Conservation (phyloP, 176 grass and related monocot species). For the Juncus inflexus region DNA sequence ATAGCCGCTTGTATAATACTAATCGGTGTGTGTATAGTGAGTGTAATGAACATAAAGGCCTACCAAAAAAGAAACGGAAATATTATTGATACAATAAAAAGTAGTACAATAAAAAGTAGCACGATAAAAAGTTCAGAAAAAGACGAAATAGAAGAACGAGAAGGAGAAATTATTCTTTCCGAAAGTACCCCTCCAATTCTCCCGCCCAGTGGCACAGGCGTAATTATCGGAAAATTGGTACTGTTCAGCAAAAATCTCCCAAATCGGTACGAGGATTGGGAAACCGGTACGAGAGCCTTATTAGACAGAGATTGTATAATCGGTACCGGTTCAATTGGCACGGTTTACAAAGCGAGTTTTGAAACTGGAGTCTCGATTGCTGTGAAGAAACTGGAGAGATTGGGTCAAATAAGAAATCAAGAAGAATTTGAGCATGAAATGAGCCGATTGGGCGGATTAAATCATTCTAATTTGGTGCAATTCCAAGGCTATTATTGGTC, state of each 20-base stretch:
- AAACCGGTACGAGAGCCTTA: constrained; percentile 78
- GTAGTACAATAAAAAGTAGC: too few species aligned
- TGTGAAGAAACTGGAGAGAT: constrained; percentile 86
- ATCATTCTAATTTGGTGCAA: constrained; percentile 62
- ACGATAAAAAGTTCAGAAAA: constrained; percentile 27
- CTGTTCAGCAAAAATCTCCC: constrained; percentile 98
- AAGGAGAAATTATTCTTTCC: constrained; percentile 63
- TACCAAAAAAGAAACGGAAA: constrained; percentile 18
- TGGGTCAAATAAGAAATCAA: constrained; percentile 66
- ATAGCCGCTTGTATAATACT: constrained; percentile 76
- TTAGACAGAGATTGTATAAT: constrained; percentile 88
- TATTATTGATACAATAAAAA: too few species aligned
- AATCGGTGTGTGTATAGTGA: constrained; percentile 74
- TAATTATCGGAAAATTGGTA: constrained; percentile 81
- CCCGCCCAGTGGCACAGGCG: constrained; percentile 42
- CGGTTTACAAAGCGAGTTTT: constrained; percentile 85
- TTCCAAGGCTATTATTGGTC: constrained; percentile 98
- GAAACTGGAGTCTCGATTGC: constrained; percentile 78
- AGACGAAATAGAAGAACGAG: constrained; percentile 32
- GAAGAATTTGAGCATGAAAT: constrained; percentile 98
- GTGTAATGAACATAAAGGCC: constrained; percentile 69
- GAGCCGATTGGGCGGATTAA: constrained; percentile 60
- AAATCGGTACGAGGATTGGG: constrained; percentile 94
- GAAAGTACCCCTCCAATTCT: constrained; percentile 42
- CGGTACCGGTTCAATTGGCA: constrained; percentile 82